Conservation (phyloP, 129 eudicot genomes). For the Smallanthus sonchifolius region DNA sequence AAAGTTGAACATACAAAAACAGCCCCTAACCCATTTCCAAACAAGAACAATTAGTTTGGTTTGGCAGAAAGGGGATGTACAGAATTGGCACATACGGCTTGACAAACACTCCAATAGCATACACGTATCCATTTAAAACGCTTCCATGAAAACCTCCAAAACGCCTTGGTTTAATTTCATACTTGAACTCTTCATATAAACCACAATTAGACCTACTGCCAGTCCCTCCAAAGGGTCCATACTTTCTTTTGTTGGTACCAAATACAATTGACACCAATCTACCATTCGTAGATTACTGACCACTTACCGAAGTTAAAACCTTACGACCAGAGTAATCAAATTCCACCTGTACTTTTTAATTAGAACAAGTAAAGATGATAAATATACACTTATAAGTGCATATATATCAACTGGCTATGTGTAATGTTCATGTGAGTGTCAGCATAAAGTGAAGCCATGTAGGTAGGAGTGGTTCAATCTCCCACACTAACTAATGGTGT, state of each 20-base stretch:
- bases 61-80: too few relatives aligned
- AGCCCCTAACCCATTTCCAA: too few relatives aligned
- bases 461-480: too few relatives aligned
- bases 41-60: too few relatives aligned
- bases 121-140: neutral
- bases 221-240: neutral
- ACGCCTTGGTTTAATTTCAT: neutral
- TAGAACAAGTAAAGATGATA: neutral
- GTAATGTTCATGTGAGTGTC: too few relatives aligned
- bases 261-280: neutral
- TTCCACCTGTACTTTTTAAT: neutral
- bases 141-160: constrained; percentile 3
- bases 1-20: too few relatives aligned
- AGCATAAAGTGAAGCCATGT: too few relatives aligned
- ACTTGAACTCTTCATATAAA: neutral
- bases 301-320: neutral
- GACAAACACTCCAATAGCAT: neutral
- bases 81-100: too few relatives aligned
- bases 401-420: too few relatives aligned
- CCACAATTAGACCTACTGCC: neutral
- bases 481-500: too few relatives aligned
- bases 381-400: too few relatives aligned
- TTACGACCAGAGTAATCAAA: neutral
- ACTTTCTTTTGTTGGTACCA: neutral
- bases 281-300: neutral